These are phyloP conservation scores for Hamamelis virginiana DNA, from an alignment of 164 flowering plant species.

Conservation along the genomic window DNA sequence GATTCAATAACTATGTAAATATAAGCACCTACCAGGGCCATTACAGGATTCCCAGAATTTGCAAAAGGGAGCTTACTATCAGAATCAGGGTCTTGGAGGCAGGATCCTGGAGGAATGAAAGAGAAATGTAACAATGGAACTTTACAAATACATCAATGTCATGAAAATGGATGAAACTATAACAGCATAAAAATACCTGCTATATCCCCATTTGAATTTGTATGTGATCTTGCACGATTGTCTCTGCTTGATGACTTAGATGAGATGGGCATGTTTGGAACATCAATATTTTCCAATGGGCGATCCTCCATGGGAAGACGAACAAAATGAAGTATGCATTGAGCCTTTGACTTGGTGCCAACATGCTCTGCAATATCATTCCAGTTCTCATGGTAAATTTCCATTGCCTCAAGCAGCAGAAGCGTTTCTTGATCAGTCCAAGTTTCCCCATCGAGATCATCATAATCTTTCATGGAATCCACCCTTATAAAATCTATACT, in stretches of 20 bases:
- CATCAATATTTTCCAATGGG: conserved; percentile 68
- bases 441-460: conserved; percentile 75
- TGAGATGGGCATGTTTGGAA: conserved; percentile 46
- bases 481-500: conserved; percentile 80
- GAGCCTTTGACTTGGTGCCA: conserved; percentile 95
- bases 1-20: not conserved
- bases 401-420: conserved; percentile 83
- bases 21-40: conserved; percentile 70
- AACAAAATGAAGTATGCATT: conserved; percentile 90
- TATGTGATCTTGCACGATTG: conserved; percentile 28
- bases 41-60: conserved; percentile 83
- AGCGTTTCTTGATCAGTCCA: conserved; percentile 97
- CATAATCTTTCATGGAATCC: conserved; percentile 64
- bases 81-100: conserved; percentile 33
- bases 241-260: conserved; percentile 33
- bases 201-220: conserved; percentile 53
- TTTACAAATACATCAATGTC: conserved; percentile 1
- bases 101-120: conserved; percentile 34
- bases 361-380: conserved; percentile 95
- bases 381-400: conserved; percentile 84
- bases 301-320: conserved; percentile 86
- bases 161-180: not conserved
- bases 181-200: conserved; percentile 33
- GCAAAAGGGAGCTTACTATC: conserved; percentile 78
- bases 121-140: conserved; percentile 1